Evolutionary conservation across 2,329 filamentous ascomycete species (phyloP).

Genomic region (Plectosphaerella sp.): DNA sequence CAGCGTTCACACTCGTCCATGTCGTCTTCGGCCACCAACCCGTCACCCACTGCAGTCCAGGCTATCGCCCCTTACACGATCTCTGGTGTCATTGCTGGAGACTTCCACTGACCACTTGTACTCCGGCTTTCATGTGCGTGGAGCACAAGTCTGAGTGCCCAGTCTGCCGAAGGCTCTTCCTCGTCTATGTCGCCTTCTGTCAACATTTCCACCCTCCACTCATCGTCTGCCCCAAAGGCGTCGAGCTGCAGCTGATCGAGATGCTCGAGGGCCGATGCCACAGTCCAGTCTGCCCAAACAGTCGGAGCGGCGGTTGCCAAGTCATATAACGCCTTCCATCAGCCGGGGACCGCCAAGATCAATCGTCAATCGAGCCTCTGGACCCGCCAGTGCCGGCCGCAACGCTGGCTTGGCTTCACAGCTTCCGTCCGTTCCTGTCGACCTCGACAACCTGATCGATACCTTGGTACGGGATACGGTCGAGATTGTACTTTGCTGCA

Average conservation of each 20-base stretch:
- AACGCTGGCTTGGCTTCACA: slow-evolving; percentile 30
- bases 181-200: slow-evolving; percentile 56
- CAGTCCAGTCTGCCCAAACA: slow-evolving; percentile 57
- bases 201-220: slow-evolving; percentile 44
- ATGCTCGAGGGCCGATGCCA: slow-evolving; percentile 53
- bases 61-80: not conserved
- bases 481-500: slow-evolving; percentile 80
- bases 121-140: slow-evolving; percentile 50
- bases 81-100: not conserved
- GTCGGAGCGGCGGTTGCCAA: slow-evolving; percentile 48
- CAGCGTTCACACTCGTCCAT: slow-evolving; percentile 5
- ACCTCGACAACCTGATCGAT: slow-evolving; percentile 88
- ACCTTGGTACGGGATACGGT: slow-evolving; percentile 77
- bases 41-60: not conserved
- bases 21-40: slow-evolving; percentile 6
- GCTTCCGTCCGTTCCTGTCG: slow-evolving; percentile 41
- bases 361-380: not conserved
- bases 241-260: slow-evolving; percentile 28
- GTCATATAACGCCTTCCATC: slow-evolving; percentile 36
- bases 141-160: slow-evolving; percentile 53
- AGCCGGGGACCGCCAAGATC: no score
- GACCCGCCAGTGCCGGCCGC: no score
- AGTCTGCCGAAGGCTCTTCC: slow-evolving; percentile 56
- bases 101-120: not conserved
- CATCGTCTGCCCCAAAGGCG: slow-evolving; percentile 41